Evolutionary conservation across 148 eudicot genomes (phyloP), one percentile per base, ranked within the genome.

Genomic region (Pouteria glomerata): DNA sequence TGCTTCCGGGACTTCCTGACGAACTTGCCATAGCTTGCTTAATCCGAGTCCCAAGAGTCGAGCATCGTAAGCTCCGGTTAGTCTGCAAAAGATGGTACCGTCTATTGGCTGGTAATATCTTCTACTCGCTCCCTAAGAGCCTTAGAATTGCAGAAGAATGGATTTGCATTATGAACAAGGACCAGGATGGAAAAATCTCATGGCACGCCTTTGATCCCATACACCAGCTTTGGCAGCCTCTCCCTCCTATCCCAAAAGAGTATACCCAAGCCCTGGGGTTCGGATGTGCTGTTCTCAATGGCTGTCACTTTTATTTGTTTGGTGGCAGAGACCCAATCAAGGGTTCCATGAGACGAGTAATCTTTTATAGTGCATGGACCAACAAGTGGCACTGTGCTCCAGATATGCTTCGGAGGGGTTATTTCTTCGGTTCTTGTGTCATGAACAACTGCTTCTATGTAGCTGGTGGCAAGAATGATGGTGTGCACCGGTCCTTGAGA

Each of bases 371-470:
- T 63, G 97, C 97, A 5, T 68, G 98, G 62, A 91, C 91, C 19
- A 94, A 94, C 72, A 94, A 94, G 73, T 94, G 98, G 98, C 97
- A 85, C 68, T 85, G 98, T 12, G 97, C 98, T 37, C 98, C 96
- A 0, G 98, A 94, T 69, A 94, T 94, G 98, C 84, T 91, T 30
- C 76, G 97, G 21, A 76, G 89, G 26, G 77, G 98, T 44, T 96
- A 94, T 76, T 86, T 90, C 74, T 93, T 89, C 34, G 98, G 98
- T 19, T 87, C 92, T 15, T 90, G 97, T 78, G 97, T 93, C 21
- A 89, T 91, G 57, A 91, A 95, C 84, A 95, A 95, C 78, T 86
- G 97, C 68, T 80, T 95, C 61, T 95, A 91, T 70, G 97, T 95
- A 29, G 98, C 96, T 2, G 98, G 98, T 18, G 98, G 98, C 2